A percentile compares a stretch with the other conserved stretches of the same genome.
Conservation (phyloP, 176 grass and related monocot species). For the Ampelocalamus luodianensis region DNA sequence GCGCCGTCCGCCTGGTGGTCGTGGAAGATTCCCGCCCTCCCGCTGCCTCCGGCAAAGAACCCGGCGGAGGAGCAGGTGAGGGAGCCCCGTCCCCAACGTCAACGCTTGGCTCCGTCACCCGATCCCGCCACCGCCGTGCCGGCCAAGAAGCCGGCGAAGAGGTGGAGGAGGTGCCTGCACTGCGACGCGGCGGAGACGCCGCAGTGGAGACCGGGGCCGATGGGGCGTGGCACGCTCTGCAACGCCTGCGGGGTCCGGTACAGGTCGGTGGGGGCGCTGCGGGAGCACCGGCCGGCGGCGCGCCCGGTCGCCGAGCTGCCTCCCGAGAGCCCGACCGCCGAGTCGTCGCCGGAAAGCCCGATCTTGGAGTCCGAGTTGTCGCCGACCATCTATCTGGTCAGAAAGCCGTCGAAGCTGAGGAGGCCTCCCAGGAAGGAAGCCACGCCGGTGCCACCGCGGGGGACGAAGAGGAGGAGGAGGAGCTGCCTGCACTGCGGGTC, state of each 20-base stretch:
- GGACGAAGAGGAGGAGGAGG: neutral
- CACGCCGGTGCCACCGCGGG: neutral
- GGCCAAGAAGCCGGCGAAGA: constrained; percentile 47
- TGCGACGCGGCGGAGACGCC: constrained; percentile 74
- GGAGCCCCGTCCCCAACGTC: constrained; percentile 5
- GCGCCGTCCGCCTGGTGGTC: constrained; percentile 52
- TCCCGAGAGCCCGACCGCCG: constrained; percentile 48
- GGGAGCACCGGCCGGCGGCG: constrained; percentile 45
- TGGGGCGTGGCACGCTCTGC: constrained; percentile 75
- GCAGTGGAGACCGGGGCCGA: constrained; percentile 77
- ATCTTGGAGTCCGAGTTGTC: constrained; percentile 38
- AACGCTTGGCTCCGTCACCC: neutral
- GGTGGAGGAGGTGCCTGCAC: constrained; percentile 58
- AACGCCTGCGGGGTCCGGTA: constrained; percentile 75
- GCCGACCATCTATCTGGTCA: constrained; percentile 45
- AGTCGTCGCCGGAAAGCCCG: constrained; percentile 40
- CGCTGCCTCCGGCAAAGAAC: neutral
- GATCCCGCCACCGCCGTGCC: neutral
- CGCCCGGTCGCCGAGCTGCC: neutral
- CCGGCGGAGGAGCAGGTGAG: neutral
- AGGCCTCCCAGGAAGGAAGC: constrained; percentile 22
- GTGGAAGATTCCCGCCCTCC: constrained; percentile 31
- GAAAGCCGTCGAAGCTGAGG: constrained; percentile 24
- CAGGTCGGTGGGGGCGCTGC: constrained; percentile 61
- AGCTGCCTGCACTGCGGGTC: constrained; percentile 74